These are phyloP conservation scores for Gossypium trilobum DNA, from an alignment of 441 rosid species.

Conservation along the genomic window DNA sequence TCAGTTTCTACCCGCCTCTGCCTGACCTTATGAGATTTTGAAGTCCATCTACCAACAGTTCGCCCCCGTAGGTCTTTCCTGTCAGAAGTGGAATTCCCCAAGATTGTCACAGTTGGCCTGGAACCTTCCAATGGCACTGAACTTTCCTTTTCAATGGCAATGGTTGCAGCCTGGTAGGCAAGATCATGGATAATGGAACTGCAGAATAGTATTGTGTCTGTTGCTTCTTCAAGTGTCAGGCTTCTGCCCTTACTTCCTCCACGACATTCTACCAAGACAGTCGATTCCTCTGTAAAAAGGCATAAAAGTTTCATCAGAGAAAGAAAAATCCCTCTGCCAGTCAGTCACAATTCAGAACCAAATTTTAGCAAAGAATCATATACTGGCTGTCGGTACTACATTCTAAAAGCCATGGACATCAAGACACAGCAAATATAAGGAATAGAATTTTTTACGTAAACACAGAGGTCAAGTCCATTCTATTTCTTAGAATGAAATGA, in stretches of 20 bases:
- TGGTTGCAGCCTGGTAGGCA: slow-evolving; percentile 70
- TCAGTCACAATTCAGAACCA: slow-evolving; percentile 15
- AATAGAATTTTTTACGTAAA: neutral
- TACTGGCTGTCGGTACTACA: neutral
- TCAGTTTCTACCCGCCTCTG: slow-evolving; percentile 48
- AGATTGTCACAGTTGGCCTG: slow-evolving; percentile 57
- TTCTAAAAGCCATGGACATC: neutral
- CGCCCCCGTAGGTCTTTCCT: slow-evolving; percentile 45
- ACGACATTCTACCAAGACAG: slow-evolving; percentile 48
- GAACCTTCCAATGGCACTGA: slow-evolving; percentile 44
- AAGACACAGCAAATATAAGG: neutral
- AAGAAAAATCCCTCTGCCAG: slow-evolving; percentile 6
- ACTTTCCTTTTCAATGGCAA: slow-evolving; percentile 60
- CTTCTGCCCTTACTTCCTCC: slow-evolving; percentile 62
- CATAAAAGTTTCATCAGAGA: slow-evolving; percentile 26
- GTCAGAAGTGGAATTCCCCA: slow-evolving; percentile 54
- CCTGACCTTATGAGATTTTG: slow-evolving; percentile 48
- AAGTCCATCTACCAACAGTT: slow-evolving; percentile 36
- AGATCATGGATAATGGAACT: slow-evolving; percentile 88
- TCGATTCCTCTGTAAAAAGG: slow-evolving; percentile 49
- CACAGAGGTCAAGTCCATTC: neutral
- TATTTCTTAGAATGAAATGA: neutral
- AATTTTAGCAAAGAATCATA: slow-evolving; percentile 10
- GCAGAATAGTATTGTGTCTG: slow-evolving; percentile 85
- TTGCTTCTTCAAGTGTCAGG: slow-evolving; percentile 94